phyloP scores from a whole-genome alignment of 2,329 filamentous ascomycete species.

The Phoma sp. region DNA sequence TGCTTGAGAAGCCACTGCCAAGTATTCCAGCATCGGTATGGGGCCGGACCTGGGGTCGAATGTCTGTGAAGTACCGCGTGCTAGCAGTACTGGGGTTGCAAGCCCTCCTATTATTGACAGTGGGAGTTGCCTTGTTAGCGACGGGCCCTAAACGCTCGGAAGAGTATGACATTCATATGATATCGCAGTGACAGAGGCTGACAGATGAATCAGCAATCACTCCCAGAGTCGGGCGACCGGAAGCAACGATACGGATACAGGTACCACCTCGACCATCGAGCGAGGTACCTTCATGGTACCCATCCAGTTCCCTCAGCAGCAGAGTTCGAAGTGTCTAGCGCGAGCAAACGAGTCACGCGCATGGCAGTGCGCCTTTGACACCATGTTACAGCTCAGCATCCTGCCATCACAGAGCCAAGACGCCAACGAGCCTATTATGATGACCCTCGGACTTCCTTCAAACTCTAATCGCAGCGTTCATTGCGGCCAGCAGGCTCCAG shows the following conservation, averaged over 20 bases:
- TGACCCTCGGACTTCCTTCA: constrained; percentile 19
- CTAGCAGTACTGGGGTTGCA: constrained; percentile 30
- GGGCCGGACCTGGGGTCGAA: constrained; percentile 31
- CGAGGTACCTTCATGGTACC: constrained; percentile 31
- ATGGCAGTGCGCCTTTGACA: constrained; percentile 34
- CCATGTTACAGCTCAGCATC: constrained; percentile 28
- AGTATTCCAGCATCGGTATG: constrained; percentile 28
- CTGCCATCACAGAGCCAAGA: constrained; percentile 19
- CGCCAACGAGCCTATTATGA: constrained; percentile 15
- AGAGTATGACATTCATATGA: constrained; percentile 11
- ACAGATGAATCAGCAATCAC: not conserved
- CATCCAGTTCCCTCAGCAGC: constrained; percentile 27
- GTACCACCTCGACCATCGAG: constrained; percentile 13
- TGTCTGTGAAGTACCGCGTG: constrained; percentile 31
- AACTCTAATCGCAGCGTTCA: constrained; percentile 10
- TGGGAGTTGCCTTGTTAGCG: constrained; percentile 24
- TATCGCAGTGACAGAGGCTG: not conserved
- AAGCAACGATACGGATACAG: not conserved
- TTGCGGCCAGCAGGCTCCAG: constrained; percentile 30
- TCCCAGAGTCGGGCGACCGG: constrained; percentile 1
- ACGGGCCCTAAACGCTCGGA: constrained; percentile 12
- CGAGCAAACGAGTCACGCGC: constrained; percentile 31
- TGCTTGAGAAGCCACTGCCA: constrained; percentile 34
- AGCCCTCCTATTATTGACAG: constrained; percentile 22
- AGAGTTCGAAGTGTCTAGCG: constrained; percentile 36